These are phyloP conservation scores for Teunomyces panamensis DNA, from an alignment of 805 yeast species.

Conservation along the genomic window DNA sequence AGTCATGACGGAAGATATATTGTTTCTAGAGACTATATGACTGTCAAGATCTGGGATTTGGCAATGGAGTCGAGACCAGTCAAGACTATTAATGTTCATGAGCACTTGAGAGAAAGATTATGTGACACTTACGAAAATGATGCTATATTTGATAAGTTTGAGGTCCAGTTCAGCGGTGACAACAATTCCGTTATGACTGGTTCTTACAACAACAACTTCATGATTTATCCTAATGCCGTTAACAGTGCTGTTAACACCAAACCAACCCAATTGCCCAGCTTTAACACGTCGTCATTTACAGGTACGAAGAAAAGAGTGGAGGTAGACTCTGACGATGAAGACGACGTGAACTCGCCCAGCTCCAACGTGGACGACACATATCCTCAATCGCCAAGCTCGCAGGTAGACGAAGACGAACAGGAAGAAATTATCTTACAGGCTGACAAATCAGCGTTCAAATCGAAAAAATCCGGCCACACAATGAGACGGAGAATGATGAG, in stretches of 20 bases:
- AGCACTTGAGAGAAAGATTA: conserved; percentile 84
- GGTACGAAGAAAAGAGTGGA: conserved; percentile 10
- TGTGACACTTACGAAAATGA: conserved; percentile 98
- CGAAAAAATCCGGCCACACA: conserved; percentile 54
- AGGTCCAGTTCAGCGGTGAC: conserved; percentile 93
- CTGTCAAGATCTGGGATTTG: conserved; percentile 97
- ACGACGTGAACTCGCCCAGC: conserved; percentile 43
- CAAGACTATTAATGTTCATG: conserved; percentile 93
- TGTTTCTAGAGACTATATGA: conserved; percentile 95
- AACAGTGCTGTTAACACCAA: conserved; percentile 13
- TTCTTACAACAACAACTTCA: conserved; percentile 92
- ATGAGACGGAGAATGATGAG: conserved; percentile 51
- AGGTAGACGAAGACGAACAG: conserved; percentile 35
- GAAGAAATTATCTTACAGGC: conserved; percentile 84
- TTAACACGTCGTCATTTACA: conserved; percentile 12
- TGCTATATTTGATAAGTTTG: conserved; percentile 97
- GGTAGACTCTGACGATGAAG: conserved; percentile 23
- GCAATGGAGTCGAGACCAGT: conserved; percentile 95
- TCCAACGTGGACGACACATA: conserved; percentile 15
- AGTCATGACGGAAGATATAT: conserved; percentile 90
- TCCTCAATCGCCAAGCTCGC: conserved; percentile 33
- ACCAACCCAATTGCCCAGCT: conserved; percentile 10
- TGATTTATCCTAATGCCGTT: conserved; percentile 89
- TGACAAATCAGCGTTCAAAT: conserved; percentile 94
- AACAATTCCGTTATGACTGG: conserved; percentile 93